Conservation (phyloP, 768 basidiomycete species). For the Xanthoconium stramineum region DNA sequence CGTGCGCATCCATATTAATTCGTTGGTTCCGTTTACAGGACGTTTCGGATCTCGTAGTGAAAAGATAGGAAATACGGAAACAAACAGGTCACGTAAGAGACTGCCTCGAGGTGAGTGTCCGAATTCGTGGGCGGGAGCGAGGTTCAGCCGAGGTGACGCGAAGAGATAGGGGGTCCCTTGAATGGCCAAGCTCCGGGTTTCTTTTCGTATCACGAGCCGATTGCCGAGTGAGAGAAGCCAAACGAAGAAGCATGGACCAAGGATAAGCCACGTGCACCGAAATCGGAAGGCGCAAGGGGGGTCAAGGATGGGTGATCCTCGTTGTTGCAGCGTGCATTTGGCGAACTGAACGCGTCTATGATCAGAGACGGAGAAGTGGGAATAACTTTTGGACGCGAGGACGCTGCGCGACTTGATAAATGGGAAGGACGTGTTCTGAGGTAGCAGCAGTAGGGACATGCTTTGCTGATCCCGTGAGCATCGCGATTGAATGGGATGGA, state of each 20-base stretch:
- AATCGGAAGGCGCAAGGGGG: neutral
- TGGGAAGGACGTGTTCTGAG: neutral
- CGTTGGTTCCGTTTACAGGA: neutral
- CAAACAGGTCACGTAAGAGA: slow-evolving; percentile 5
- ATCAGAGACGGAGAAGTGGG: neutral
- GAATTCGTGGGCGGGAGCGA: slow-evolving; percentile 5
- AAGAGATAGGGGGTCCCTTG: neutral
- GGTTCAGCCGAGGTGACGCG: slow-evolving; percentile 8
- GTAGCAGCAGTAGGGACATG: neutral
- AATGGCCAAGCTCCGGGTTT: slow-evolving; percentile 2
- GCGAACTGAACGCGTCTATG: neutral
- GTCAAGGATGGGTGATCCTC: slow-evolving; percentile 13
- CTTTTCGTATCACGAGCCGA: slow-evolving; percentile 1
- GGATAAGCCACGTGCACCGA: slow-evolving; percentile 2
- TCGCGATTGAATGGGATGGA: slow-evolving; percentile 11
- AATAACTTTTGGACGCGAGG: neutral
- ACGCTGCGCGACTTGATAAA: neutral
- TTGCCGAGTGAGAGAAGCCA: slow-evolving; percentile 4
- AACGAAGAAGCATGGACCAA: neutral
- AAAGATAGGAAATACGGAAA: neutral
- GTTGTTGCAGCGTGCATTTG: slow-evolving; percentile 12
- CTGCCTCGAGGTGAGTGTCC: neutral
- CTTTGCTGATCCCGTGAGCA: slow-evolving; percentile 11
- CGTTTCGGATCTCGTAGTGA: slow-evolving; percentile 9
- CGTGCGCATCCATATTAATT: neutral